Conservation (phyloP, 148 eudicot species). For the Camellia granthamiana region DNA sequence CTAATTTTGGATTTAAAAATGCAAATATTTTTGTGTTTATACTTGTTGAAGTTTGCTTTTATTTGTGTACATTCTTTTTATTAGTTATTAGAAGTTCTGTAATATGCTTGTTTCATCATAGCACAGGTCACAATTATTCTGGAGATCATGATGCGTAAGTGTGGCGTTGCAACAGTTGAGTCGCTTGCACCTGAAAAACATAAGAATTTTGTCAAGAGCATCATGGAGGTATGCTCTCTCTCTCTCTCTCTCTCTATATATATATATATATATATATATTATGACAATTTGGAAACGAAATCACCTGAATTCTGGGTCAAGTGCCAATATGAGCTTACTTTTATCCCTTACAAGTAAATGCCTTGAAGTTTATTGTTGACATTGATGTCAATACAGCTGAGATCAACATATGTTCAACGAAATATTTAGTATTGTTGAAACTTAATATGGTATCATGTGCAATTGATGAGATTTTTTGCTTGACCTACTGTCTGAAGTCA, state of each 20-base stretch:
- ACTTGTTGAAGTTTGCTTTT: not conserved
- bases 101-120: not conserved
- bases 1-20: not conserved
- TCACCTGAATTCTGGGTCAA: not conserved
- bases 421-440: not conserved
- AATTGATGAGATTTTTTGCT: not conserved
- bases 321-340: not conserved
- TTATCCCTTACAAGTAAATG: not conserved
- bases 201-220: constrained; percentile 50
- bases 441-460: too few relatives aligned
- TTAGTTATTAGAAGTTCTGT: not conserved
- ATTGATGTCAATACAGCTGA: not conserved
- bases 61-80: not conserved
- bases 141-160: constrained; percentile 83
- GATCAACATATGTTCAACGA: not conserved
- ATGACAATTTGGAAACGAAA: not conserved
- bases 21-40: not conserved
- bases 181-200: constrained; percentile 60
- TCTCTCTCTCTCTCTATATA: not conserved
- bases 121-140: constrained; percentile 72
- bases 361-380: not conserved
- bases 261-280: too few relatives aligned
- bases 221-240: constrained; percentile 48
- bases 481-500: too few relatives aligned
- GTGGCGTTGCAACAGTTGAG: constrained; percentile 65